Conservation (phyloP, 257 asterid genomes). For the Ligustrum vulgare region DNA sequence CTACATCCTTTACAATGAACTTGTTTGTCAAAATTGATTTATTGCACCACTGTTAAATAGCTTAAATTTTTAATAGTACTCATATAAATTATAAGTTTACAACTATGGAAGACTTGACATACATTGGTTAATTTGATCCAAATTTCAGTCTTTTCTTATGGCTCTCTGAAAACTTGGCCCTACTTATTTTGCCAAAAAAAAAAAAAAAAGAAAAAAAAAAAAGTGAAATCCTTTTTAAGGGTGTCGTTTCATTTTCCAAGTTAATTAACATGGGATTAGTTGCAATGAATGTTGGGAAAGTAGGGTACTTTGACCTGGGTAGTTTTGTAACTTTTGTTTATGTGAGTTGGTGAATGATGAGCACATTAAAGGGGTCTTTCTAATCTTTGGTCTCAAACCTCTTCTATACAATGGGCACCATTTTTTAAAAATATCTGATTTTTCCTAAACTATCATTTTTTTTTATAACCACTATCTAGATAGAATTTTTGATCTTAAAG, state of each 20-base stretch:
- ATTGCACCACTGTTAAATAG: too few species aligned
- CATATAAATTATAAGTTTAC: neutral
- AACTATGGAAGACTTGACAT: neutral
- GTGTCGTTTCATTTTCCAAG: neutral
- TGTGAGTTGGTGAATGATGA: neutral
- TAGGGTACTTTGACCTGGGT: neutral
- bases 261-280: neutral
- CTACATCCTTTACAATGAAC: slow-evolving; percentile 2
- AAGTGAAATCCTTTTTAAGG: neutral
- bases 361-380: neutral
- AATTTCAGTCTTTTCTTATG: neutral
- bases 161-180: neutral
- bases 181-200: neutral
- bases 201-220: too few species aligned
- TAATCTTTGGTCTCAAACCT: neutral
- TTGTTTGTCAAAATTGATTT: neutral
- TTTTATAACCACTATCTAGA: too few species aligned
- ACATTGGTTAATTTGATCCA: neutral
- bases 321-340: neutral
- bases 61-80: neutral
- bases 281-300: neutral
- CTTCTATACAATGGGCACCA: neutral
- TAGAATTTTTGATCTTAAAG: too few species aligned
- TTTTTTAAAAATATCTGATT: neutral
- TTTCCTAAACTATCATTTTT: neutral